Conservation (phyloP, 1,284 basidiomycete species). For the Amylostereum areolatum region DNA sequence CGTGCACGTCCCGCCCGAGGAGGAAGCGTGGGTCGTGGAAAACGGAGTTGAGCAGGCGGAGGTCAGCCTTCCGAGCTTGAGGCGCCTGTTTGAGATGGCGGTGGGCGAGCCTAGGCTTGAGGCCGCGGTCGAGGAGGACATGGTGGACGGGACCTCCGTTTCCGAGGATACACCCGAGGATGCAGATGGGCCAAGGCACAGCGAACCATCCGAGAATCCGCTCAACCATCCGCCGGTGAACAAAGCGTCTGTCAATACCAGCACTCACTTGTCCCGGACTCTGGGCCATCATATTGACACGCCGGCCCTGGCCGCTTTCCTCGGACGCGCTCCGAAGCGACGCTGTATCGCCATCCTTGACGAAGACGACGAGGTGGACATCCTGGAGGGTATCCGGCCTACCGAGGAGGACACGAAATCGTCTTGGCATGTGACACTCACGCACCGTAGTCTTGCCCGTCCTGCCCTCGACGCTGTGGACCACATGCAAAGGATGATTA, state of each 20-base stretch:
- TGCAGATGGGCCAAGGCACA: no score
- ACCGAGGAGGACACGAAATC: constrained; percentile 7
- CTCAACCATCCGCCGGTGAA: constrained; percentile 4
- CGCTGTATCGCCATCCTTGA: constrained; percentile 51
- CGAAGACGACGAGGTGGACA: constrained; percentile 38
- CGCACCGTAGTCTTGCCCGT: constrained; percentile 38
- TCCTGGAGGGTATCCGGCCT: constrained; percentile 21
- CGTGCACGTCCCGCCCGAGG: constrained; percentile 31
- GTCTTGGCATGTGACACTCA: constrained; percentile 36
- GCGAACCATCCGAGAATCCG: background rate
- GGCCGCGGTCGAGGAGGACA: no score
- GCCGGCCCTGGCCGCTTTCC: constrained; percentile 63
- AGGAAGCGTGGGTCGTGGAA: constrained; percentile 40
- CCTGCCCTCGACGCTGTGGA: constrained; percentile 25
- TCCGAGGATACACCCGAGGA: background rate
- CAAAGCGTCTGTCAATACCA: constrained; percentile 9
- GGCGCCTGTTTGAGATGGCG: constrained; percentile 63
- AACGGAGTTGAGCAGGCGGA: constrained; percentile 52
- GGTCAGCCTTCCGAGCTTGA: constrained; percentile 54
- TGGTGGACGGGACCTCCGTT: no score
- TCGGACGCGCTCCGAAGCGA: constrained; percentile 53
- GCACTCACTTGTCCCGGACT: constrained; percentile 47
- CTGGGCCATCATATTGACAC: constrained; percentile 67
- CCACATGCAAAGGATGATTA: no score
- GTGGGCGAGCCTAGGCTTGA: no score